A percentile compares a stretch with the other conserved stretches of the same genome.
phyloP scores from a whole-genome alignment of 1,284 basidiomycete genomes.

The Coriolopsis trogii region DNA sequence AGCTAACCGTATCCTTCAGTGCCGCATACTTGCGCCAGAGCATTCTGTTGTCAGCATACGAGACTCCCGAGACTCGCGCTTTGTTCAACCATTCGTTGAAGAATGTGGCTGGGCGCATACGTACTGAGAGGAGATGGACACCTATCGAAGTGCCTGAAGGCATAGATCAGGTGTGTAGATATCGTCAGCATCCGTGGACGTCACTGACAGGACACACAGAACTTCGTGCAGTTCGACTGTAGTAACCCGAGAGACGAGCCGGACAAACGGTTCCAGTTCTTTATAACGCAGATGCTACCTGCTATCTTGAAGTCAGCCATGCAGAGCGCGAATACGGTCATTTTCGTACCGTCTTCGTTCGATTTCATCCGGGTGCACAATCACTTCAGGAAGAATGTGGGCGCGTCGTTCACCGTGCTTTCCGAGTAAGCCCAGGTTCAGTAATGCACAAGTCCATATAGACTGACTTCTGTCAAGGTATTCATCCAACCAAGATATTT shows the following conservation, averaged over 20 bases:
- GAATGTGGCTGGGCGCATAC: constrained; percentile 86
- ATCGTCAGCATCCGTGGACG: no score
- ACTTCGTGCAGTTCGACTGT: constrained; percentile 78
- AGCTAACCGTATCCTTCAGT: constrained; percentile 39
- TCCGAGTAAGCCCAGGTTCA: constrained; percentile 70
- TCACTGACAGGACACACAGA: constrained; percentile 42
- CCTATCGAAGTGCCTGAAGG: constrained; percentile 80
- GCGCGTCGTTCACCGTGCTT: constrained; percentile 80
- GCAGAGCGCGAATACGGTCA: constrained; percentile 82
- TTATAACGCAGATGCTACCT: constrained; percentile 88
- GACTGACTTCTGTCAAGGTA: constrained; percentile 60
- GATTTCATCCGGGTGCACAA: constrained; percentile 95
- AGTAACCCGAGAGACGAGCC: constrained; percentile 77
- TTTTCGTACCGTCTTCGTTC: constrained; percentile 95
- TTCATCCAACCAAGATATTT: constrained; percentile 91
- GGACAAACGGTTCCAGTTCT: constrained; percentile 86
- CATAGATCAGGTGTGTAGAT: constrained; percentile 68
- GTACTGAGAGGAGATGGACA: constrained; percentile 67
- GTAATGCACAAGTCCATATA: background rate
- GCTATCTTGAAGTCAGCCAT: constrained; percentile 88
- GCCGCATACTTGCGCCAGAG: constrained; percentile 87
- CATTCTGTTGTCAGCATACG: constrained; percentile 86
- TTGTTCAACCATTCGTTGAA: constrained; percentile 75
- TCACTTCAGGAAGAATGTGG: constrained; percentile 74
- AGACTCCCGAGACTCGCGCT: constrained; percentile 86